phyloP scores from a whole-genome alignment of 768 basidiomycete genomes.

The Tylopilus balloui region DNA sequence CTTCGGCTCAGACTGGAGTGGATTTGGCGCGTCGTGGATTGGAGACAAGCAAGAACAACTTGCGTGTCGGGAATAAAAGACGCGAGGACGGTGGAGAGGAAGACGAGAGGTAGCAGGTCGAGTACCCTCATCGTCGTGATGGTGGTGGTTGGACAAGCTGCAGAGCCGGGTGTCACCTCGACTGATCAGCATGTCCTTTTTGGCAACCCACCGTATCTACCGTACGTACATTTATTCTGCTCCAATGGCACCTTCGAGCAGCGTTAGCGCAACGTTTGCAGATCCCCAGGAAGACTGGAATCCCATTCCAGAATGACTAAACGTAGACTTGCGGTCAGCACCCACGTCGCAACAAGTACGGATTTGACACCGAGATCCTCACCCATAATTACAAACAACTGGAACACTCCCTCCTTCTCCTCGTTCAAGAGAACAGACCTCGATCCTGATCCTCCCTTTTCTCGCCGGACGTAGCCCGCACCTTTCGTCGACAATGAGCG shows the following conservation, averaged over 20 bases:
- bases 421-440: constrained; percentile 39
- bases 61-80: constrained; percentile 41
- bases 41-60: constrained; percentile 34
- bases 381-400: constrained; percentile 65
- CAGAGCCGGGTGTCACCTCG: not conserved
- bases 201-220: too few relatives aligned
- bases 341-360: not conserved
- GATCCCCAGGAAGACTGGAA: constrained; percentile 66
- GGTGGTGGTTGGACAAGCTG: not conserved
- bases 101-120: constrained; percentile 33
- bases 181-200: not conserved
- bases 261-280: constrained; percentile 43
- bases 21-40: constrained; percentile 29
- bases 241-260: constrained; percentile 46
- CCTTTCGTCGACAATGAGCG: constrained; percentile 47
- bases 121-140: constrained; percentile 38
- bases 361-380: constrained; percentile 17
- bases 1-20: constrained; percentile 39
- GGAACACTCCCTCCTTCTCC: constrained; percentile 36
- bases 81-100: constrained; percentile 34
- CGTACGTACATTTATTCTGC: not conserved
- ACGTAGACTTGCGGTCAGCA: not conserved
- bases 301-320: constrained; percentile 61
- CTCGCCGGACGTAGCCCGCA: constrained; percentile 65
- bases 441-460: constrained; percentile 64